Conservation (phyloP, 257 asterid species). For the Solanum pinnatisectum region DNA sequence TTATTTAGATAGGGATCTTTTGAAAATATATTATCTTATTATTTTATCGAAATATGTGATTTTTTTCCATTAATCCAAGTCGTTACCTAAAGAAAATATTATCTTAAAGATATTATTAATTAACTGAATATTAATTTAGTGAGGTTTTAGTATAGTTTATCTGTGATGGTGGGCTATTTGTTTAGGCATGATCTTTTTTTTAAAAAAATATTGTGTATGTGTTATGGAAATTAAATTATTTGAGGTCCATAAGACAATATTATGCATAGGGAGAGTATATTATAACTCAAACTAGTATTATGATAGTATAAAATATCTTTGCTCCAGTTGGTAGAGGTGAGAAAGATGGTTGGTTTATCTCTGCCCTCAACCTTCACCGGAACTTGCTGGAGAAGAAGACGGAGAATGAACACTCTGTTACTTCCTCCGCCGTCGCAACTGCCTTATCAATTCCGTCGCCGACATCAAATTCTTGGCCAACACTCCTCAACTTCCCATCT, state of each 20-base stretch:
- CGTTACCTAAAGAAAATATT: too few relatives aligned
- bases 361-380: neutral
- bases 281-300: too few relatives aligned
- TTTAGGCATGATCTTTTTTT: too few relatives aligned
- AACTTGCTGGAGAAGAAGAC: constrained; percentile 11
- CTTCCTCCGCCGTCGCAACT: constrained; percentile 49
- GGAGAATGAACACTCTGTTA: constrained; percentile 46
- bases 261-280: neutral
- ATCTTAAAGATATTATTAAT: too few relatives aligned
- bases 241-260: neutral
- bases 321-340: neutral
- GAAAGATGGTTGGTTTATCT: neutral
- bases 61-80: neutral
- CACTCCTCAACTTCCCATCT: constrained; percentile 12
- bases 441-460: constrained; percentile 19
- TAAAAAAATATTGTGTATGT: neutral
- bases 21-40: too few relatives aligned
- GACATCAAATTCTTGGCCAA: neutral
- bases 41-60: neutral
- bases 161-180: too few relatives aligned
- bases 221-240: neutral
- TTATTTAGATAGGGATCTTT: neutral
- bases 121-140: too few relatives aligned
- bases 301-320: neutral
- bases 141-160: too few relatives aligned